phyloP scores from a whole-genome alignment of 176 grass and related monocot genomes.

The Secale cereale region DNA sequence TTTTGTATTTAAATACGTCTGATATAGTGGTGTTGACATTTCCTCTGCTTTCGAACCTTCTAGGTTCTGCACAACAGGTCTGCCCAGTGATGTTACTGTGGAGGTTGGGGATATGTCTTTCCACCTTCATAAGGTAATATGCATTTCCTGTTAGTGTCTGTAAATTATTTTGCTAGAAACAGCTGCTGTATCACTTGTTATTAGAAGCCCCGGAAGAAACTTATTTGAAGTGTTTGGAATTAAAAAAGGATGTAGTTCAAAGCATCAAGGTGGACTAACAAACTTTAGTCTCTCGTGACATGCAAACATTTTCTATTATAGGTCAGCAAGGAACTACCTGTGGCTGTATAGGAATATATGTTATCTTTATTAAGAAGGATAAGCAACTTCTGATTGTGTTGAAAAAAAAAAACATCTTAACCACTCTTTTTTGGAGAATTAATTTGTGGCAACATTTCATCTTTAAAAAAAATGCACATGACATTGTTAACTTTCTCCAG shows the following conservation, averaged over 20 bases:
- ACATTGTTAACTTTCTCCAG: not conserved
- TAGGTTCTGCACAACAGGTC: conserved; percentile 92
- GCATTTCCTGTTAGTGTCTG: not conserved
- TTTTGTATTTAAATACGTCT: not conserved
- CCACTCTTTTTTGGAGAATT: not conserved
- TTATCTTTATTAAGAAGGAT: not conserved
- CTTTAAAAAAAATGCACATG: not conserved
- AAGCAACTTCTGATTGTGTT: not conserved
- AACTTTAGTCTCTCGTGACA: not conserved
- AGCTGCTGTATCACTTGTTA: not conserved
- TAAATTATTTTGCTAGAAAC: not conserved
- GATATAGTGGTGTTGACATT: not conserved
- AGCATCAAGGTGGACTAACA: not conserved
- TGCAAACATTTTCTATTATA: not conserved
- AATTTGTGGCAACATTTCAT: not conserved
- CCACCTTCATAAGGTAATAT: conserved; percentile 93
- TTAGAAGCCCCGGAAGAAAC: not conserved
- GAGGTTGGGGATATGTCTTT: conserved; percentile 94
- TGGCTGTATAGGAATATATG: not conserved
- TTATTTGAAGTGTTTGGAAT: not conserved
- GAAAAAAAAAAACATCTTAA: not conserved
- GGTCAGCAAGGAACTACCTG: not conserved
- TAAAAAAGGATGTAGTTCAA: not conserved
- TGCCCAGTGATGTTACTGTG: conserved; percentile 89
- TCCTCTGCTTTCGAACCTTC: conserved; percentile 37